A percentile compares a stretch with the other conserved stretches of the same genome.
phyloP scores from a whole-genome alignment of 768 basidiomycete genomes.

The Pisolithus albus region DNA sequence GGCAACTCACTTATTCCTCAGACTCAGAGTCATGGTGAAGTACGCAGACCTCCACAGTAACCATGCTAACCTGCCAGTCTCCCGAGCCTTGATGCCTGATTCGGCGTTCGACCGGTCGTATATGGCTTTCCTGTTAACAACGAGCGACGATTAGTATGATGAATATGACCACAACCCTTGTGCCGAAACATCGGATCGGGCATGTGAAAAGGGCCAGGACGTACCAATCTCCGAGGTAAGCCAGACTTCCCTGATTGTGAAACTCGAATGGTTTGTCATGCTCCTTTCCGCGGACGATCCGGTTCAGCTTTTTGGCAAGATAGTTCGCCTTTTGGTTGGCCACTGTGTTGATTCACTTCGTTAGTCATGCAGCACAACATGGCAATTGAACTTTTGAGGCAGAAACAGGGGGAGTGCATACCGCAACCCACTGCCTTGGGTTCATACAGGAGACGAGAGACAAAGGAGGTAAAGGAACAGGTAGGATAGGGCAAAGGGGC shows the following conservation, averaged over 20 bases:
- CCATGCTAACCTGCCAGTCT: conserved; percentile 68
- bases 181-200: not conserved
- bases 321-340: conserved; percentile 74
- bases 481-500: conserved; percentile 8
- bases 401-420: conserved; percentile 1
- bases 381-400: too few relatives aligned
- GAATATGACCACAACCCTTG: not conserved
- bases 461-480: not conserved
- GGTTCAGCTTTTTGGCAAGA: conserved; percentile 60
- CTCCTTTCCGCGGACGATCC: conserved; percentile 43
- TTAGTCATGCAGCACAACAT: conserved; percentile 4
- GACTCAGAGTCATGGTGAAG: conserved; percentile 68
- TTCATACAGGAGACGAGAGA: not conserved
- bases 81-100: conserved; percentile 46
- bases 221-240: conserved; percentile 73
- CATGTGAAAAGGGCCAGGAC: conserved; percentile 14
- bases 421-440: conserved; percentile 2
- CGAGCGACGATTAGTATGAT: conserved; percentile 1
- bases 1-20: conserved; percentile 56
- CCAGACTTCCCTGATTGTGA: conserved; percentile 66
- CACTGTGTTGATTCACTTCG: conserved; percentile 34
- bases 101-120: conserved; percentile 57
- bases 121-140: conserved; percentile 57
- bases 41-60: conserved; percentile 77
- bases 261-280: conserved; percentile 56